phyloP scores from a whole-genome alignment of 176 grass and related monocot genomes.

The Chloris gayana region DNA sequence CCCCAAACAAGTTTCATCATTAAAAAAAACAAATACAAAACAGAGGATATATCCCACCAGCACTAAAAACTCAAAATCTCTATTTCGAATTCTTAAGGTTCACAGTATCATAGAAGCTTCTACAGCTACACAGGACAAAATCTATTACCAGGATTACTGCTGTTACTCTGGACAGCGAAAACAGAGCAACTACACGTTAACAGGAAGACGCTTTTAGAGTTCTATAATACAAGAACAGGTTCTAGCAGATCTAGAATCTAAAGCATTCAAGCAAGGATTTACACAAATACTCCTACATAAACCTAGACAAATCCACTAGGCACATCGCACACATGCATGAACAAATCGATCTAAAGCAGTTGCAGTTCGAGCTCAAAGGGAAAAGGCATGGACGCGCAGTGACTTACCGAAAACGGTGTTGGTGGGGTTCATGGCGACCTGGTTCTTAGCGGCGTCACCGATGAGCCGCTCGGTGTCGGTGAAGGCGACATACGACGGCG shows the following conservation, averaged over 20 bases:
- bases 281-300: not conserved
- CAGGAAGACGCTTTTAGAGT: too few relatives aligned
- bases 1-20: too few relatives aligned
- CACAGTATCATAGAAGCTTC: too few relatives aligned
- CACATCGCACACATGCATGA: rapidly evolving
- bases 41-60: too few relatives aligned
- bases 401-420: constrained; percentile 89
- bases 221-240: not conserved
- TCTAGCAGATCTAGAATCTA: not conserved
- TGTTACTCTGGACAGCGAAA: not conserved
- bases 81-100: too few relatives aligned
- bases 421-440: constrained; percentile 96
- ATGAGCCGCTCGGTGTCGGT: constrained; percentile 87
- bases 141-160: not conserved
- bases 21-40: too few relatives aligned
- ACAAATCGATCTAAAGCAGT: not conserved
- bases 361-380: not conserved
- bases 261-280: not conserved
- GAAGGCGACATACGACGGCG: constrained; percentile 83
- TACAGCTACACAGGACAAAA: not conserved
- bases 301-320: not conserved
- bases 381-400: not conserved
- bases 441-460: constrained; percentile 88
- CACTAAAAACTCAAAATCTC: too few relatives aligned
- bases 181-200: not conserved